Evolutionary conservation across 2,329 filamentous ascomycete genomes (phyloP).

Genomic region (Pestalotiopsis sp.): DNA sequence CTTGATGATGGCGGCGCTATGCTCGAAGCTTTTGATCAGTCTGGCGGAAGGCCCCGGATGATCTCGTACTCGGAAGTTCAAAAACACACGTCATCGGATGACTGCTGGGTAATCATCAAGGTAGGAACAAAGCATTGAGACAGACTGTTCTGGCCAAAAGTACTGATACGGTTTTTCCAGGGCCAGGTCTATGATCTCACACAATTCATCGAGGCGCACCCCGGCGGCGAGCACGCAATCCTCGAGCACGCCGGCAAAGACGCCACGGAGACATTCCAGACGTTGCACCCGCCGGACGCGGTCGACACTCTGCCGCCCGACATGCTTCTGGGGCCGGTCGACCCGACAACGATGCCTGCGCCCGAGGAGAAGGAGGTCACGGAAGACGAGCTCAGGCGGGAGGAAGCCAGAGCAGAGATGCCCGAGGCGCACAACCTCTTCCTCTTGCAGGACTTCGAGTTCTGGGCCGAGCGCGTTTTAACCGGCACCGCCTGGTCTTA

Average conservation of each 20-base stretch:
- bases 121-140: background rate
- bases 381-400: background rate
- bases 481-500: constrained; percentile 1
- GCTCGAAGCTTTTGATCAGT: background rate
- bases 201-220: background rate
- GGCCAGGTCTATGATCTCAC: constrained; percentile 5
- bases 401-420: background rate
- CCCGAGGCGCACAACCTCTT: background rate
- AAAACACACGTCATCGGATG: constrained; percentile 1
- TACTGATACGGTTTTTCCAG: background rate
- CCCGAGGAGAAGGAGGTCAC: background rate
- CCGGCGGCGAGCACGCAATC: constrained; percentile 2
- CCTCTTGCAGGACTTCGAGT: constrained; percentile 3
- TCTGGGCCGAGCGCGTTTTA: constrained; percentile 3
- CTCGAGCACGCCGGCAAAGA: constrained; percentile 4
- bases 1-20: background rate
- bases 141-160: no score
- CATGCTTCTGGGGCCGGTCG: background rate
- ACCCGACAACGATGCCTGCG: background rate
- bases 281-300: background rate
- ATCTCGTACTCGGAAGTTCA: constrained; percentile 3
- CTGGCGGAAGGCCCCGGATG: background rate
- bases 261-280: background rate
- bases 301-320: background rate
- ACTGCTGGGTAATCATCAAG: constrained; percentile 8